Evolutionary conservation across 352 stramenopile species (phyloP).

Genomic region (Globisporangium cederbergense): DNA sequence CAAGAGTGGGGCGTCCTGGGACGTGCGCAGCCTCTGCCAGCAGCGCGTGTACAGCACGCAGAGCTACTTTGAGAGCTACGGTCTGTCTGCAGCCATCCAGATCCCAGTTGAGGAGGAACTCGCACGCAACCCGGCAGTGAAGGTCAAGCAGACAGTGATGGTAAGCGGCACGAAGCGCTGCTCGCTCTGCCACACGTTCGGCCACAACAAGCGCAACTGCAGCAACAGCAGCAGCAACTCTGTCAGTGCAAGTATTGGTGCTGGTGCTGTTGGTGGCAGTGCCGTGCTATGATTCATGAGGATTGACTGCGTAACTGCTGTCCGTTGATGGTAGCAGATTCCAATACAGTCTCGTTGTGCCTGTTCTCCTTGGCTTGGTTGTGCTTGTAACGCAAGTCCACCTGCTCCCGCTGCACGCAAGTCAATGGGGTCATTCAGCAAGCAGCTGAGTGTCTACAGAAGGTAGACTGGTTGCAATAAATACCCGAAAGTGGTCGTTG

Average conservation of each 20-base stretch:
- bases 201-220: slow-evolving; percentile 48
- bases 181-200: slow-evolving; percentile 32
- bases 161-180: slow-evolving; percentile 25
- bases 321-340: too few relatives aligned
- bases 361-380: too few relatives aligned
- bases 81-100: slow-evolving; percentile 22
- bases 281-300: too few relatives aligned
- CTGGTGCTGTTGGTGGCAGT: background rate
- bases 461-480: too few relatives aligned
- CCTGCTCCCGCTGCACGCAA: too few relatives aligned
- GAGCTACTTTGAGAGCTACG: slow-evolving; percentile 30
- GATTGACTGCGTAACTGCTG: too few relatives aligned
- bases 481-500: too few relatives aligned
- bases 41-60: slow-evolving; percentile 24
- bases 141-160: slow-evolving; percentile 1
- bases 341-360: too few relatives aligned
- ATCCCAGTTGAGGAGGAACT: slow-evolving; percentile 44
- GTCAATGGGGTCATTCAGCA: too few relatives aligned
- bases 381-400: too few relatives aligned
- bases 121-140: slow-evolving; percentile 29
- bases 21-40: slow-evolving; percentile 28
- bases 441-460: too few relatives aligned
- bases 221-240: slow-evolving; percentile 5
- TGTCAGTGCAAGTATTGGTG: background rate
- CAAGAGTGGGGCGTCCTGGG: slow-evolving; percentile 20